Base-by-base conservation (phyloP, 495 filamentous ascomycete genomes). In the Podospora pseudopauciseta region DNA sequence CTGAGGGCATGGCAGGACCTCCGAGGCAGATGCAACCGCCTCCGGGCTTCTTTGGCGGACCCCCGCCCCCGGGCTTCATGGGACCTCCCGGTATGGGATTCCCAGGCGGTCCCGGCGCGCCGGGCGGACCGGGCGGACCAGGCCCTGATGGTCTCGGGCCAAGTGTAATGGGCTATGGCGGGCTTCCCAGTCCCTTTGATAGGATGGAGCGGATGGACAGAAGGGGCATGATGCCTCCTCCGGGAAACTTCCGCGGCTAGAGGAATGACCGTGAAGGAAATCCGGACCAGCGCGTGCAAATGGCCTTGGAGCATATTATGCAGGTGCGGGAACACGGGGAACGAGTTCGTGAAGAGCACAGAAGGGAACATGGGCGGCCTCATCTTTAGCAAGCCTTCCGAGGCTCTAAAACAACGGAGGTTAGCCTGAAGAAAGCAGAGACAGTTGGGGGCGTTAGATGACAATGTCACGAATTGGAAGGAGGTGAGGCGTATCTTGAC, bases 41-140 rank as follows among this genome's bases (percentile, higher is more conserved):
- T 18, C 84, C 85, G 1, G 84, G 85, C 19, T 85, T 86, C 69
- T 83, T 79, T 60, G 77, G 79, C 53, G 73, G 76, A 18, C 75
- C 73, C 13, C 80, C 79, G 30, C 80, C 80, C 13, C 77, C 78
- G 18, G 79, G 78, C 27, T 82, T 82, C 63, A 78, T 83, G 74
- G 75, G 73, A 0, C 80, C 78, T 7, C 82, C 80, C 5, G 79
- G 76, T 5, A 83, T 86, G 78, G 79, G 78, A 59, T 85, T 84
- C 68, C 81, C 79, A 63, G 82, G 79, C 5, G 75, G 73, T 6
- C 82, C 82, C 4, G 83, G 80, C n/a, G 23, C 1, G 23, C 23
- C 23, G 23, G 23, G 23, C 23, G 80, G 76, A 16, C 23, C 23
- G 23, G 23, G 23, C 23, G 80, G 76, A 16, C 66, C 68, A 1